A percentile compares a stretch with the other conserved stretches of the same genome.
These are phyloP conservation scores for Stagonosporopsis vannaccii DNA, from an alignment of 2,329 filamentous ascomycete genomes.

Conservation along the genomic window DNA sequence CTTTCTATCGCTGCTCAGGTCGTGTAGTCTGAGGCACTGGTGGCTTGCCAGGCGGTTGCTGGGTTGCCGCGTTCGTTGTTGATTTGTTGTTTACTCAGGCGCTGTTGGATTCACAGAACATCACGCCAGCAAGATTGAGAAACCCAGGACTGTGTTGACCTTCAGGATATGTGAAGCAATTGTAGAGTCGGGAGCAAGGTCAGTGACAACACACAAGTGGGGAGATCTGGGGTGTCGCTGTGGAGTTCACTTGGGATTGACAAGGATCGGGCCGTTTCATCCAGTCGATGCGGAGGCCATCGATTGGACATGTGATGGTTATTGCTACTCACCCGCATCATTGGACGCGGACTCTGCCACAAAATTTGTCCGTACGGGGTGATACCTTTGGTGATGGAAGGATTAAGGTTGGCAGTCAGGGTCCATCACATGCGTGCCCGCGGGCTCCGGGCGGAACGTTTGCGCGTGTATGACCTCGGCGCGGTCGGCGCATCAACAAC, in stretches of 20 bases:
- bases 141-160: too few relatives aligned
- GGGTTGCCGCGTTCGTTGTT: neutral
- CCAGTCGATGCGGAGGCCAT: neutral
- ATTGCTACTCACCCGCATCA: neutral
- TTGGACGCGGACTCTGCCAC: neutral
- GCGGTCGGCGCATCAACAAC: neutral
- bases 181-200: neutral
- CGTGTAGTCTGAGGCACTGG: neutral
- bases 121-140: neutral
- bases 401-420: too few relatives aligned
- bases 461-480: conserved; percentile 4
- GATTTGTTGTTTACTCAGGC: neutral
- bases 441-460: neutral
- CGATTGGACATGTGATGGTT: conserved; percentile 7
- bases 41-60: neutral
- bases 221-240: conserved; percentile 11
- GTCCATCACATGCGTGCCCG: conserved; percentile 13
- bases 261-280: conserved; percentile 20
- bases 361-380: neutral
- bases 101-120: neutral
- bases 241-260: conserved; percentile 3
- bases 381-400: neutral
- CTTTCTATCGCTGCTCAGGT: neutral
- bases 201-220: conserved; percentile 8
- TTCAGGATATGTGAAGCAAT: neutral